A percentile compares a stretch with the other conserved stretches of the same genome.
Conservation (phyloP, 148 eudicot genomes). For the Vaccinium myrtillus region DNA sequence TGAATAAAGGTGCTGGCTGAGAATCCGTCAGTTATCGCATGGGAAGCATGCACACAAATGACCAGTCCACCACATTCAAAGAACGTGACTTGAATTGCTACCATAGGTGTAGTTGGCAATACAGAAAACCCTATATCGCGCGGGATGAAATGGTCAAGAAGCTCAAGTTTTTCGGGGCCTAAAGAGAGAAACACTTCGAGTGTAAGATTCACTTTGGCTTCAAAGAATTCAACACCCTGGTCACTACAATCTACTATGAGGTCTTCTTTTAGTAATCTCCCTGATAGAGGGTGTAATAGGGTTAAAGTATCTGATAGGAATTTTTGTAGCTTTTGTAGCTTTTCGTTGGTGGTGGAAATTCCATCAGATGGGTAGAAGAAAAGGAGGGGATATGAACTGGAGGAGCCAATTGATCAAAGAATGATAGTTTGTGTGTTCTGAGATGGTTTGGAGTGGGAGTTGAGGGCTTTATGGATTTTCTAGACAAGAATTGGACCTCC, state of each 20-base stretch:
- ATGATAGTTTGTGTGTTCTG: not conserved
- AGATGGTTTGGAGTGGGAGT: constrained; percentile 5
- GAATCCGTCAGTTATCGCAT: not conserved
- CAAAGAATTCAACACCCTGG: constrained; percentile 11
- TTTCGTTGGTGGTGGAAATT: not conserved
- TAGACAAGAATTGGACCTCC: not conserved
- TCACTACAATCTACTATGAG: not conserved
- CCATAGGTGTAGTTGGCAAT: not conserved
- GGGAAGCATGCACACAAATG: not conserved
- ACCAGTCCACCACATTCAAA: not conserved
- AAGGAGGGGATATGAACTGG: not conserved
- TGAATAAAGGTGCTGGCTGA: not conserved
- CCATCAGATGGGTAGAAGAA: constrained; percentile 12
- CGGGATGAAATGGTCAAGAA: not conserved
- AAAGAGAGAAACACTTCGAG: not conserved
- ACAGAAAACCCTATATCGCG: not conserved
- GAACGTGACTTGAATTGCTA: not conserved
- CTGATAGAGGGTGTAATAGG: not conserved
- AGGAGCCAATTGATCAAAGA: constrained; percentile 13
- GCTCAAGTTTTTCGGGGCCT: not conserved
- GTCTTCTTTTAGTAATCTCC: constrained; percentile 6
- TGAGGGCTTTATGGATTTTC: constrained; percentile 11
- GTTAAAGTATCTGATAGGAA: constrained; percentile 9
- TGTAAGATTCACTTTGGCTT: not conserved
- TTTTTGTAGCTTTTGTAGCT: not conserved